Conservation (phyloP, 2,329 filamentous ascomycete species). For the Exophiala phaeomuriformis region DNA sequence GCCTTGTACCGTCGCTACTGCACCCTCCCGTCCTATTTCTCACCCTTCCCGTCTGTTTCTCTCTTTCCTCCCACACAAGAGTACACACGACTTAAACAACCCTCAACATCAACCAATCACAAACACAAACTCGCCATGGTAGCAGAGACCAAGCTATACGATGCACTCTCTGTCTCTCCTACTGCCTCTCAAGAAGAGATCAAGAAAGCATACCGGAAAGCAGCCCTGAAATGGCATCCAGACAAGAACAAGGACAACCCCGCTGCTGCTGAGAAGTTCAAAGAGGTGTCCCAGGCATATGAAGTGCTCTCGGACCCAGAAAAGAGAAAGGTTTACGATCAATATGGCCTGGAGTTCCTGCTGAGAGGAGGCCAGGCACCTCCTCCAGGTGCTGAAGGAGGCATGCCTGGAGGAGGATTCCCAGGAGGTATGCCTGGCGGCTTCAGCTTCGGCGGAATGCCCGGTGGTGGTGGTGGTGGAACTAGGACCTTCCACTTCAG, state of each 20-base stretch:
- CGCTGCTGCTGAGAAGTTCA: slow-evolving; percentile 84
- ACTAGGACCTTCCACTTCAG: slow-evolving; percentile 46
- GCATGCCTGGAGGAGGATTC: slow-evolving; percentile 40
- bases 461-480: slow-evolving; percentile 47
- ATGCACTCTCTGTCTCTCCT: slow-evolving; percentile 70
- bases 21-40: slow-evolving; percentile 9
- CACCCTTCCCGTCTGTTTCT: slow-evolving; percentile 16
- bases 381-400: slow-evolving; percentile 48
- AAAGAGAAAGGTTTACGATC: slow-evolving; percentile 91
- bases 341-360: slow-evolving; percentile 88
- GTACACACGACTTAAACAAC: slow-evolving; percentile 24
- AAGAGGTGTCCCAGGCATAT: slow-evolving; percentile 95
- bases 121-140: slow-evolving; percentile 57
- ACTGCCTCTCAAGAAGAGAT: slow-evolving; percentile 85
- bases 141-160: slow-evolving; percentile 92
- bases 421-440: slow-evolving; percentile 46
- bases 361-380: slow-evolving; percentile 70
- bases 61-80: slow-evolving; percentile 25
- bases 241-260: slow-evolving; percentile 97
- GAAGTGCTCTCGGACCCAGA: slow-evolving; percentile 96
- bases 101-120: slow-evolving; percentile 19
- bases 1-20: slow-evolving; percentile 8
- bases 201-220: slow-evolving; percentile 90
- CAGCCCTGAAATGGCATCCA: slow-evolving; percentile 84
- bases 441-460: slow-evolving; percentile 41